Base-by-base conservation (phyloP, 2,329 filamentous ascomycete genomes). In the Phyllosticta citribraziliensis region DNA sequence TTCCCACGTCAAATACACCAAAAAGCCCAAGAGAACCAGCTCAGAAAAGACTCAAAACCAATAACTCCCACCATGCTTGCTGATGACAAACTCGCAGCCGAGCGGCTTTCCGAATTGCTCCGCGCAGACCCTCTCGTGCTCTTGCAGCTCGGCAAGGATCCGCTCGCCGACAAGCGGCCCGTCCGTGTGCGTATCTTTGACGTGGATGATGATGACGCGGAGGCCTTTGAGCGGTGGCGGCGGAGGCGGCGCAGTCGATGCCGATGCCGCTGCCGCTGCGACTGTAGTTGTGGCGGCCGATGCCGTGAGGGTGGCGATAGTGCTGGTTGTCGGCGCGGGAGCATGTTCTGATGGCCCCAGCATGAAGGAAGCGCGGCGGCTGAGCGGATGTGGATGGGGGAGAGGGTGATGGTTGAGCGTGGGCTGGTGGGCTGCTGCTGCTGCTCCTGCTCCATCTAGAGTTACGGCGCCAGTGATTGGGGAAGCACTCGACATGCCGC, bases 161-260 rank as follows among this genome's bases (percentile, higher is more conserved):
- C 75, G 80, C 3, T 89, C 84, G 40, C 79, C 82, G 1, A 82
- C 84, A 55, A 76, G 72, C 25, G 84, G 83, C 0, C 85, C 89
- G 70, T 96, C 91, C 9, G 80, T 78, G 60, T 97, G 76, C 22
- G 83, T 87, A 65, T 97, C 93, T 72, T 99, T 99, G 69, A 97
- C 84, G 70, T 99, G 94, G 47, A 97, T 97, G 60, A 97, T 84
- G 56, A 97, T 86, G 1, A 99, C 79, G 64, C 85, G 88, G 27
- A 97, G 71, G 0, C 91, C 91, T 58, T 80, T 78, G 4, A 99
- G 78, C 6, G 86, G 85, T 19, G 53, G 35, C 5, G 47, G 35
- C 47, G 51, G n/a, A 30, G 27, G 5, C 19, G 33, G 2, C 25
- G 40, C 6, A 8, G 52, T 30, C 30, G 52, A 19, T 47, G 40